phyloP scores from a whole-genome alignment of 2,329 filamentous ascomycete species.

The Graphilbum fragrans region DNA sequence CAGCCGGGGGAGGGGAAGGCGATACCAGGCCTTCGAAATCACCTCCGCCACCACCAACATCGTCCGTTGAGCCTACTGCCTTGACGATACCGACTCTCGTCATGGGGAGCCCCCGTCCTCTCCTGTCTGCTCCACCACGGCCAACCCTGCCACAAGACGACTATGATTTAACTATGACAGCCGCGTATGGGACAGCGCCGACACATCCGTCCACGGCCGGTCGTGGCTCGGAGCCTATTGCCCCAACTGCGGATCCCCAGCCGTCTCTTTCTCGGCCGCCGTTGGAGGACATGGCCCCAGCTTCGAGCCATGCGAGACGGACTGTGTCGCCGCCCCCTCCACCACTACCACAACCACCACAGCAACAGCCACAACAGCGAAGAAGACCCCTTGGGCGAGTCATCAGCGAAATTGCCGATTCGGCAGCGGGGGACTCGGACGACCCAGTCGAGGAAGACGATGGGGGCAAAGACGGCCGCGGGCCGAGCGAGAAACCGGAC shows the following conservation, averaged over 20 bases:
- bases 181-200: slow-evolving; percentile 21
- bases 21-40: neutral
- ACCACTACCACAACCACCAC: slow-evolving; percentile 3
- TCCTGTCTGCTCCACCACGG: neutral
- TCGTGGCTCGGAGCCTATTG: neutral
- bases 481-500: slow-evolving; percentile 3
- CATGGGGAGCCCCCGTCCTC: neutral
- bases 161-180: neutral
- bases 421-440: slow-evolving; percentile 18
- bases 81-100: neutral
- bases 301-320: no score
- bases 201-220: slow-evolving; percentile 20
- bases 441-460: slow-evolving; percentile 10
- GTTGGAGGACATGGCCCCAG: no score
- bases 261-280: neutral
- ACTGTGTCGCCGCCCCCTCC: neutral
- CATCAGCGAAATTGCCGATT: slow-evolving; percentile 29
- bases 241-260: neutral
- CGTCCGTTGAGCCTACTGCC: no score
- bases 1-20: neutral
- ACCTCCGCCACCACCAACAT: no score
- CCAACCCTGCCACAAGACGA: neutral
- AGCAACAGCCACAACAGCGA: slow-evolving; percentile 5
- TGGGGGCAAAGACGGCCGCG: slow-evolving; percentile 4
- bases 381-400: slow-evolving; percentile 19